Conservation (phyloP, 2,329 filamentous ascomycete genomes). For the Cercospora sojina region DNA sequence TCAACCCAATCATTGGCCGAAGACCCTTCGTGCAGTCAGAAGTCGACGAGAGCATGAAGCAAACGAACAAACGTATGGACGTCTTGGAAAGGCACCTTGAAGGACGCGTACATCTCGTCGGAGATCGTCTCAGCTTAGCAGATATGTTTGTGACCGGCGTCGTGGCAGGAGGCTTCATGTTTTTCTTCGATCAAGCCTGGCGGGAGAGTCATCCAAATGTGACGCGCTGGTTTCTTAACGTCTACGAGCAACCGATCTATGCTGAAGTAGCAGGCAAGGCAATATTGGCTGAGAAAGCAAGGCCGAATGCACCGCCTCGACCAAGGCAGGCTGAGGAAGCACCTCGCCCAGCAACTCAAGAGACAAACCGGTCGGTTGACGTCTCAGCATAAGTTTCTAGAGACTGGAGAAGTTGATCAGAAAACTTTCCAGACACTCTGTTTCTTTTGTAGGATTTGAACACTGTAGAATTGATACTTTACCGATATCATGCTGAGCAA, state of each 20-base stretch:
- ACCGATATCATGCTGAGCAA: too few relatives aligned
- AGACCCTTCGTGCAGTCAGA: neutral
- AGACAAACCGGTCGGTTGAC: neutral
- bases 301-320: neutral
- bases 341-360: neutral
- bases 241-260: neutral
- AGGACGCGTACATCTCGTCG: neutral
- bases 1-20: neutral
- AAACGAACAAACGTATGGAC: neutral
- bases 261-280: neutral
- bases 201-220: neutral
- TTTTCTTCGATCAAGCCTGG: neutral
- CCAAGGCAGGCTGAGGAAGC: neutral
- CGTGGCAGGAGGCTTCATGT: neutral
- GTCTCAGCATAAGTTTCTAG: neutral
- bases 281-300: neutral
- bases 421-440: neutral
- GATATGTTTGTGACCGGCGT: neutral
- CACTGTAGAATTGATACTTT: too few relatives aligned
- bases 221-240: neutral
- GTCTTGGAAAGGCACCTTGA: neutral
- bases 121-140: neutral
- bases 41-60: neutral
- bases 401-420: neutral
- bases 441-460: too few relatives aligned